Conservation (phyloP, 495 filamentous ascomycete genomes). For the Neurospora sp. region DNA sequence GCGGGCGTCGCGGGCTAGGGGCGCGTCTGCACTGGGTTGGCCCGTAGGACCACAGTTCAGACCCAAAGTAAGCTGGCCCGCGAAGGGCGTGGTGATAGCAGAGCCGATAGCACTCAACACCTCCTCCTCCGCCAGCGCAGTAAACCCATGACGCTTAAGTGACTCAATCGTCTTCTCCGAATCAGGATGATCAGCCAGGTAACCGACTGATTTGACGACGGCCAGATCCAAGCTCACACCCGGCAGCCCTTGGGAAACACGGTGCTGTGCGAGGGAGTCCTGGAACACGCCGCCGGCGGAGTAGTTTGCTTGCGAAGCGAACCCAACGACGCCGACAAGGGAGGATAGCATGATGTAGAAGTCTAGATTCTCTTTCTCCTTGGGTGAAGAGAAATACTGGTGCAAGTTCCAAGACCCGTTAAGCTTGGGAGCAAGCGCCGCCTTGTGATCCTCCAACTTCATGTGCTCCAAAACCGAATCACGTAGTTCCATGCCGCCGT, state of each 20-base stretch:
- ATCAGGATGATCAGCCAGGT: constrained; percentile 15
- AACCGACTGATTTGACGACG: constrained; percentile 28
- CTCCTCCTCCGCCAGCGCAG: constrained; percentile 10
- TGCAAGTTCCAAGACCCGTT: constrained; percentile 44
- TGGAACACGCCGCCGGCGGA: constrained; percentile 34
- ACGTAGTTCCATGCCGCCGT: constrained; percentile 44
- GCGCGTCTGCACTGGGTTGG: neutral
- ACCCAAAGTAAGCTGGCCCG: constrained; percentile 11
- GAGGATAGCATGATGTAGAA: constrained; percentile 50
- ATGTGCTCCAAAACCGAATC: constrained; percentile 40
- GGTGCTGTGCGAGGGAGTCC: constrained; percentile 16
- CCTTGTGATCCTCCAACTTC: constrained; percentile 29
- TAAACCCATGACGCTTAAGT: constrained; percentile 15
- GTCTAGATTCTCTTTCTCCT: no score
- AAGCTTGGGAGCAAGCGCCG: constrained; percentile 36
- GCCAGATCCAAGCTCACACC: constrained; percentile 40
- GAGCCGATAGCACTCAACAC: constrained; percentile 14
- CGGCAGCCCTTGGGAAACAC: constrained; percentile 15
- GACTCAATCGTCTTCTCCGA: constrained; percentile 10
- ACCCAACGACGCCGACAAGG: constrained; percentile 29
- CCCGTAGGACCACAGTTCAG: constrained; percentile 14
- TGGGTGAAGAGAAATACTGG: constrained; percentile 15
- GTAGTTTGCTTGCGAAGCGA: constrained; percentile 38
- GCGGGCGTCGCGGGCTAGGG: constrained; percentile 10
- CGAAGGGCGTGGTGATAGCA: constrained; percentile 15